These are phyloP conservation scores for Cladosporium velox DNA, from an alignment of 2,329 filamentous ascomycete genomes.

Conservation along the genomic window DNA sequence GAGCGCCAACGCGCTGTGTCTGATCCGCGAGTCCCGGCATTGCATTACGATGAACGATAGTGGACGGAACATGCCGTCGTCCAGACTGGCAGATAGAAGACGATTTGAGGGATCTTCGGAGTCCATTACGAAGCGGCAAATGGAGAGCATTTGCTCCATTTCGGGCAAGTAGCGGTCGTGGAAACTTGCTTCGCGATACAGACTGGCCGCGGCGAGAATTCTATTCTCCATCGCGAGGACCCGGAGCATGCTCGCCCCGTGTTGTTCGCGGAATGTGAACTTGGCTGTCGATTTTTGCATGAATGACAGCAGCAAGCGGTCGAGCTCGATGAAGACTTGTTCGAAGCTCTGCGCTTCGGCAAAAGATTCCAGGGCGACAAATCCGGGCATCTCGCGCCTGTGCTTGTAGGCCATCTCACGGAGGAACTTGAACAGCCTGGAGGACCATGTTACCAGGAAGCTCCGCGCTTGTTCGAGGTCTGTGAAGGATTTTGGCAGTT, in stretches of 20 bases:
- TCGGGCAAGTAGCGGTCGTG: conserved; percentile 33
- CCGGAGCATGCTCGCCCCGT: conserved; percentile 35
- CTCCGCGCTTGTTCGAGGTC: conserved; percentile 35
- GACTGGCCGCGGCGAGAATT: conserved; percentile 31
- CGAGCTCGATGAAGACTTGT: conserved; percentile 31
- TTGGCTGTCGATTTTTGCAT: conserved; percentile 34
- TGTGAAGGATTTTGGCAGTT: conserved; percentile 30
- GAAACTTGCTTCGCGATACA: conserved; percentile 32
- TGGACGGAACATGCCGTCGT: conserved; percentile 36
- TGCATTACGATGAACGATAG: conserved; percentile 34
- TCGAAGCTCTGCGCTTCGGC: conserved; percentile 33
- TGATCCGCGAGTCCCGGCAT: conserved; percentile 33
- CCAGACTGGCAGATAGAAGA: conserved; percentile 33
- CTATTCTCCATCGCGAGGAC: conserved; percentile 34
- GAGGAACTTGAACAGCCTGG: conserved; percentile 35
- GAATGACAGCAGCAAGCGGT: conserved; percentile 33
- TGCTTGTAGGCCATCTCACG: conserved; percentile 32
- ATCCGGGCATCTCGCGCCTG: conserved; percentile 30
- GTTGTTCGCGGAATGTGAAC: conserved; percentile 33
- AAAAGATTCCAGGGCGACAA: conserved; percentile 32
- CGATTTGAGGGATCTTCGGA: conserved; percentile 32
- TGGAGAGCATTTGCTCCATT: conserved; percentile 36
- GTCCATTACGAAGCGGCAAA: conserved; percentile 34
- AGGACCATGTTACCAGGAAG: conserved; percentile 33
- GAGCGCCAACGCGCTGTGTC: conserved; percentile 31